Percentiles rank a stretch among this genome's conserved stretches.
Evolutionary conservation across 2,329 filamentous ascomycete genomes (phyloP).

Genomic region (Lachnellula arida): DNA sequence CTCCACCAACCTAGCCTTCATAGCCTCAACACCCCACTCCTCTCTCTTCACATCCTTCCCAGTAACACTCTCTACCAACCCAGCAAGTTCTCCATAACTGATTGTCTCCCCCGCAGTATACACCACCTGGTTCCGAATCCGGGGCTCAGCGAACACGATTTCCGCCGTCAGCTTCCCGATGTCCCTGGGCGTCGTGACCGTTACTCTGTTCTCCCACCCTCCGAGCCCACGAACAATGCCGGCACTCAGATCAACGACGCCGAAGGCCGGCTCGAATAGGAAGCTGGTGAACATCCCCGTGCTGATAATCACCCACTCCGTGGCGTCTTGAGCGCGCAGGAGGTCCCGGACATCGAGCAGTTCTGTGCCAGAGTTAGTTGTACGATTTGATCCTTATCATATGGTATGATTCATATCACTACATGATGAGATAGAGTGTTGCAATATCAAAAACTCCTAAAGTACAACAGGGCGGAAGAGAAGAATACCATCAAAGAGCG

Average conservation of each 20-base stretch:
- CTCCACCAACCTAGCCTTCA: constrained; percentile 42
- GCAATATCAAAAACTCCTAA: too few relatives aligned
- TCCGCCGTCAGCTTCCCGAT: constrained; percentile 59
- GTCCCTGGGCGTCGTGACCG: constrained; percentile 57
- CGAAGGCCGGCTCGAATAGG: constrained; percentile 58
- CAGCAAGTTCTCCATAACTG: constrained; percentile 39
- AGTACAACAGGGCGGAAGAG: too few relatives aligned
- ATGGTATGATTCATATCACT: too few relatives aligned
- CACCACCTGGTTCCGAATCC: constrained; percentile 38
- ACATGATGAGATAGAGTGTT: too few relatives aligned
- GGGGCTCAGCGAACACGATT: constrained; percentile 42
- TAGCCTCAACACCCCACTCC: constrained; percentile 42
- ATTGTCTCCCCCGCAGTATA: constrained; percentile 60
- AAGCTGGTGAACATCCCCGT: constrained; percentile 69
- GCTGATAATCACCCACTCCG: constrained; percentile 61
- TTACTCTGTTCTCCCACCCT: constrained; percentile 57
- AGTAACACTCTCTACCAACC: constrained; percentile 42
- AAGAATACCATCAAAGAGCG: constrained; percentile 52
- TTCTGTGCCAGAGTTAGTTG: constrained; percentile 29
- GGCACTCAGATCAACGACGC: constrained; percentile 50
- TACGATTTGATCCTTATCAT: too few relatives aligned
- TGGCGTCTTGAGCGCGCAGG: constrained; percentile 43
- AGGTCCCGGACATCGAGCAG: constrained; percentile 54
- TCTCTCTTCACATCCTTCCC: constrained; percentile 42
- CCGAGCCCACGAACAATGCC: constrained; percentile 52